Conservation (phyloP, 176 grass and related monocot genomes). For the Zoysia pacifica region DNA sequence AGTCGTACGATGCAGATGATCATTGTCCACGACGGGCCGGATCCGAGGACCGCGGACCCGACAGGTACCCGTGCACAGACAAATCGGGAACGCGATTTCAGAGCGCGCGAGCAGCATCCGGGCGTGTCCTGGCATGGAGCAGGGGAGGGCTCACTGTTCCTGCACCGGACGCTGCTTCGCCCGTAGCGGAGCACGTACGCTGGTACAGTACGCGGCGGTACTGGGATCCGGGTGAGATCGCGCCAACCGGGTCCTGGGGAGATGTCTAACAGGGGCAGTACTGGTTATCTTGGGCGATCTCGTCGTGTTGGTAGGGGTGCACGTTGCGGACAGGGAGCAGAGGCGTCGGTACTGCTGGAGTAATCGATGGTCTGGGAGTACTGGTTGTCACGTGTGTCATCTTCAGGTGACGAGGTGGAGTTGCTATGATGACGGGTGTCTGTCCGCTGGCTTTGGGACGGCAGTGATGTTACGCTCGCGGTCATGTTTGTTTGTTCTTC, state of each 20-base stretch:
- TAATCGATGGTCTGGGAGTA: too few species aligned
- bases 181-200: background rate
- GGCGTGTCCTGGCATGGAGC: too few species aligned
- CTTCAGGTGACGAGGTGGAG: slow-evolving; percentile 1
- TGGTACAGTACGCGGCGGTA: background rate
- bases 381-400: slow-evolving; percentile 8
- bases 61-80: slow-evolving; percentile 7
- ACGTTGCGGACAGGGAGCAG: background rate
- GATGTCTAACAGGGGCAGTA: too few species aligned
- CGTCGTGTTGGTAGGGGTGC: background rate
- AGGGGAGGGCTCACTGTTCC: background rate
- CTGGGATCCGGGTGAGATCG: background rate
- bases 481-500: slow-evolving; percentile 17
- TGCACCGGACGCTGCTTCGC: slow-evolving; percentile 17
- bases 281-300: background rate
- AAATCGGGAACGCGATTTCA: background rate
- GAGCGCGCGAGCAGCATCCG: background rate
- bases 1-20: background rate
- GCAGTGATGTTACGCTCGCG: slow-evolving; percentile 2
- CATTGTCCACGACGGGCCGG: background rate
- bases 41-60: slow-evolving; percentile 40
- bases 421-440: background rate
- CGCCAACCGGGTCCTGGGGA: background rate
- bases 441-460: background rate
- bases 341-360: background rate